Evolutionary conservation across 2,329 filamentous ascomycete genomes (phyloP).

Genomic region (Alternaria panax): DNA sequence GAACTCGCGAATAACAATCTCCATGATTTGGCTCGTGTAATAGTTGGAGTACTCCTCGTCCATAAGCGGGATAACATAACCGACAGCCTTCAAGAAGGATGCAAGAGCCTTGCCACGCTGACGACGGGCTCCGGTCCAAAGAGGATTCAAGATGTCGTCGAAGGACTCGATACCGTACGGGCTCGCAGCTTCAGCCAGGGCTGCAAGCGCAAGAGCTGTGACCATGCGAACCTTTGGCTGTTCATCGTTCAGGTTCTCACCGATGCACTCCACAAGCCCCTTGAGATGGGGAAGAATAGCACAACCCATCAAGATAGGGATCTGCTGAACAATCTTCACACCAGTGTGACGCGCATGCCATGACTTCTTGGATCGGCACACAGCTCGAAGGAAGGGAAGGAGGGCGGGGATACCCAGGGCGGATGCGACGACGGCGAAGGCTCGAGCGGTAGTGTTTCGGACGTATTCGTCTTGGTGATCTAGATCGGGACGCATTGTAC

Average conservation of each 20-base stretch:
- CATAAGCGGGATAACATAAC: conserved; percentile 98
- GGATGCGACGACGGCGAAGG: conserved; percentile 96
- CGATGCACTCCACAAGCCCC: conserved; percentile 94
- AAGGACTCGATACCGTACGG: conserved; percentile 99
- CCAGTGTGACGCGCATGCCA: conserved; percentile 98
- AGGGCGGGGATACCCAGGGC: conserved; percentile 95
- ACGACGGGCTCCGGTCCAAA: conserved; percentile 96
- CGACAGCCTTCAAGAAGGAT: conserved; percentile 95
- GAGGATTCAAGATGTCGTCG: conserved; percentile 93
- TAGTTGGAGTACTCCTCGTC: conserved; percentile 99
- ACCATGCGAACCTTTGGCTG: conserved; percentile 98
- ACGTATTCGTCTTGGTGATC: conserved; percentile 99
- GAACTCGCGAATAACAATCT: conserved; percentile 94
- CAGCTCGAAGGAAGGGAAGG: conserved; percentile 91
- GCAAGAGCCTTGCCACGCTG: conserved; percentile 96
- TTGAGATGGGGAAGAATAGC: conserved; percentile 95
- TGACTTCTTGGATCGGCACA: conserved; percentile 97
- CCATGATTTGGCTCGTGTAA: conserved; percentile 98
- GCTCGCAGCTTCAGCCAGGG: conserved; percentile 93
- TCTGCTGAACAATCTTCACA: conserved; percentile 99
- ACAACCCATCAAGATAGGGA: conserved; percentile 98
- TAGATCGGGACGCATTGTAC: conserved; percentile 98
- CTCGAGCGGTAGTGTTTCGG: conserved; percentile 93
- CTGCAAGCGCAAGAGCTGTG: conserved; percentile 92
- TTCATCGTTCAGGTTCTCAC: conserved; percentile 93